phyloP scores from a whole-genome alignment of 1,284 basidiomycete species.

The Heterobasidion parviporum region DNA sequence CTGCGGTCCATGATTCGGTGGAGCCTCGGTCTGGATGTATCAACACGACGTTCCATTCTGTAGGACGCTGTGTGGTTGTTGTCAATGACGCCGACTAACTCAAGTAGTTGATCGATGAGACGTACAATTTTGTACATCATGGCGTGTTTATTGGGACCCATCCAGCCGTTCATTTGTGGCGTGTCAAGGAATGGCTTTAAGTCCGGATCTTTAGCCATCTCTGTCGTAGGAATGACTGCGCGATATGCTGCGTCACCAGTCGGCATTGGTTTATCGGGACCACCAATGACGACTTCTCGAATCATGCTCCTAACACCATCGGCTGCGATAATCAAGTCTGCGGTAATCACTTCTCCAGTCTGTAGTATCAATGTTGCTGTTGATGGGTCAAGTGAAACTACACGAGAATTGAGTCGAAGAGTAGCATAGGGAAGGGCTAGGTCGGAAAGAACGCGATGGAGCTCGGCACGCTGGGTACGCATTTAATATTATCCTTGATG shows the following conservation, averaged over 20 bases:
- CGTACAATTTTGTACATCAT: constrained; percentile 35
- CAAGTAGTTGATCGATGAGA: neutral
- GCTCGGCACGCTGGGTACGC: constrained; percentile 23
- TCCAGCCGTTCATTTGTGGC: constrained; percentile 35
- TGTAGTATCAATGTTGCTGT: constrained; percentile 27
- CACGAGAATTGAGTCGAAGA: constrained; percentile 17
- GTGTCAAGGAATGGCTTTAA: constrained; percentile 29
- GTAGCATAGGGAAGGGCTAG: constrained; percentile 13
- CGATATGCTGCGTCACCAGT: constrained; percentile 50
- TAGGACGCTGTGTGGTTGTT: constrained; percentile 22
- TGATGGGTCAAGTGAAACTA: constrained; percentile 24
- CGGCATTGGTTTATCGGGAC: constrained; percentile 23
- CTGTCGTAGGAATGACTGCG: constrained; percentile 36
- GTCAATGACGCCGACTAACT: neutral
- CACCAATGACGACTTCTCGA: constrained; percentile 34
- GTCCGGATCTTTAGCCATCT: constrained; percentile 43
- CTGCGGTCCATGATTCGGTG: constrained; percentile 37
- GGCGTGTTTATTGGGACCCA: constrained; percentile 32
- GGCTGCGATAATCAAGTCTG: constrained; percentile 35
- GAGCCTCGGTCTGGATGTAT: constrained; percentile 35
- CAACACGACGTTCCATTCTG: constrained; percentile 34
- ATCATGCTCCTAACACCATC: constrained; percentile 44
- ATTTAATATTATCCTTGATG: neutral
- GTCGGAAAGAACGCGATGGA: constrained; percentile 21
- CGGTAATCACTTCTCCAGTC: constrained; percentile 26